Evolutionary conservation across 2,329 filamentous ascomycete species (phyloP), one percentile per base, ranked within the genome.

Genomic region (Trichoderma arundinaceum): DNA sequence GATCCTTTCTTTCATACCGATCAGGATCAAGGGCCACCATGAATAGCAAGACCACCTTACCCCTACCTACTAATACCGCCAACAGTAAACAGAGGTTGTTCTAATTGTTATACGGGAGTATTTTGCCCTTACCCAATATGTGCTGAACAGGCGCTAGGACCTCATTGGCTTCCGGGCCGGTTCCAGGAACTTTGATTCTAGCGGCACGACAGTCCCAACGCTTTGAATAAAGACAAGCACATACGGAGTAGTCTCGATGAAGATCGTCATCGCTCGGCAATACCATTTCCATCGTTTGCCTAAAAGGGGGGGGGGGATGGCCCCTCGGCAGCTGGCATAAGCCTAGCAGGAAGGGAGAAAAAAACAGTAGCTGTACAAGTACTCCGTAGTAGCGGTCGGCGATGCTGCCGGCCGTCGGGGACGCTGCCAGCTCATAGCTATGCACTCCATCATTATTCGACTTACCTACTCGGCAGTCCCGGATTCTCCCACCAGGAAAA

Each of bases 351-450:
- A 44, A 54, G 15, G 38, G 39, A 53, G 39, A 33, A 17, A 12
- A 17, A 19, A 10, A 33, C n/a, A n/a, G n/a, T n/a, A n/a, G n/a
- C n/a, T n/a, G n/a, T n/a, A n/a, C n/a, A n/a, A n/a, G n/a, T n/a
- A n/a, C n/a, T n/a, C n/a, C n/a, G n/a, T n/a, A n/a, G n/a, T n/a
- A 35, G 53, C 53, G 53, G 62, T 64, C 61, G 61, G 52, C 39
- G 44, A 38, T 38, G 46, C 38, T 39, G 35, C 48, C 38, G 38
- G 22, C 43, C 19, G 35, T 56, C 15, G 44, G 44, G n/a, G 44
- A 46, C 44, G 32, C n/a, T 57, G 62, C 53, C 62, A 59, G 41
- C 62, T 59, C 53, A 57, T 38, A 48, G 60, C 39, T 54, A 64
- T 41, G 46, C 52, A 57, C 43, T 49, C 51, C 38, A 39, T 53